Evolutionary conservation across 2,329 filamentous ascomycete genomes (phyloP).

Genomic region (Cyclaneusma minus): DNA sequence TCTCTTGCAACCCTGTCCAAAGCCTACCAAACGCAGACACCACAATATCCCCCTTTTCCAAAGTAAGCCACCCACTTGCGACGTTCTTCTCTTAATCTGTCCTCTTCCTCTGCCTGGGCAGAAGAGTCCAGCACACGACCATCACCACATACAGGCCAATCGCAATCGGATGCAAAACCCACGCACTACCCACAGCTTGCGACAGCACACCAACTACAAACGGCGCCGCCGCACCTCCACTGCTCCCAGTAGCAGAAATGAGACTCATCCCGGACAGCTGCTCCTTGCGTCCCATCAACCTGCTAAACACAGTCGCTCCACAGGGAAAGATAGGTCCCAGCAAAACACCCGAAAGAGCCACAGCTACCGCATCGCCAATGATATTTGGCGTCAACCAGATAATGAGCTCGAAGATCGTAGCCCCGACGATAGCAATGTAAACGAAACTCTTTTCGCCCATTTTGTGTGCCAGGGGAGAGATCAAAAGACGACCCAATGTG

Average conservation of each 20-base stretch:
- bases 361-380: conserved; percentile 51
- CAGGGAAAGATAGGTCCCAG: conserved; percentile 72
- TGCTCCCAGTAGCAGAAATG: conserved; percentile 53
- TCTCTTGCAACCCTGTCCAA: not conserved
- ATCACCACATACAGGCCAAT: conserved; percentile 50
- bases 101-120: conserved; percentile 43
- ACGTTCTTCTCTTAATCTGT: conserved; percentile 42
- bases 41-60: not conserved
- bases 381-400: conserved; percentile 68
- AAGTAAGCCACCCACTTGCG: no score
- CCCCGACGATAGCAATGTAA: conserved; percentile 41
- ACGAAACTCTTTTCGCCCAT: conserved; percentile 61
- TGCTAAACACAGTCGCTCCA: conserved; percentile 46
- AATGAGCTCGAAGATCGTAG: conserved; percentile 55
- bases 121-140: conserved; percentile 45
- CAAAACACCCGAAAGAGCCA: conserved; percentile 56
- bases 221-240: conserved; percentile 49
- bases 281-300: conserved; percentile 39
- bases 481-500: conserved; percentile 57
- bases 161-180: conserved; percentile 51
- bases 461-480: conserved; percentile 48
- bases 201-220: conserved; percentile 32
- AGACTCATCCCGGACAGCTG: conserved; percentile 50
- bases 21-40: conserved; percentile 1
- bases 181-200: conserved; percentile 39